phyloP scores from a whole-genome alignment of 2,329 filamentous ascomycete species.

The Diaporthe caulivora region DNA sequence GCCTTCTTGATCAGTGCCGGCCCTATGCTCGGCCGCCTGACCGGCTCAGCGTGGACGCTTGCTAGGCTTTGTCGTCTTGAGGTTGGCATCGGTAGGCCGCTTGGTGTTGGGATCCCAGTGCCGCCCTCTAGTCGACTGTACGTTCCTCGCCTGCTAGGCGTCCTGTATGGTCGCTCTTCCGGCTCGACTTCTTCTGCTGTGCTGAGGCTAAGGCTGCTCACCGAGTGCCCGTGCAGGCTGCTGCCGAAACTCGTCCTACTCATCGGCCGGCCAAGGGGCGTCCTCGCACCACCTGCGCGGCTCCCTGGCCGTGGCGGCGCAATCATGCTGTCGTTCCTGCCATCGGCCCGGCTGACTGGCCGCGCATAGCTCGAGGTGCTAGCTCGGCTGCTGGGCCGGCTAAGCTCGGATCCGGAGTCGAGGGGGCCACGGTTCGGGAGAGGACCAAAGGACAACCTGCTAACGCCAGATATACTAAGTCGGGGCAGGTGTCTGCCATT shows the following conservation, averaged over 20 bases:
- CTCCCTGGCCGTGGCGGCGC: constrained; percentile 72
- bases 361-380: constrained; percentile 69
- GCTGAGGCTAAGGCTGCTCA: constrained; percentile 65
- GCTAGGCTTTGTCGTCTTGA: constrained; percentile 57
- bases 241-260: constrained; percentile 76
- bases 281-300: constrained; percentile 70
- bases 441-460: constrained; percentile 69
- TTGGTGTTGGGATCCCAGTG: constrained; percentile 58
- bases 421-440: constrained; percentile 67
- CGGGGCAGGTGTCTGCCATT: constrained; percentile 64
- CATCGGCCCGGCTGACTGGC: constrained; percentile 65
- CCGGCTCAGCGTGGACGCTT: constrained; percentile 21
- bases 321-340: constrained; percentile 53
- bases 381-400: constrained; percentile 80
- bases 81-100: constrained; percentile 61
- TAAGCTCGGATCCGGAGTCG: constrained; percentile 57
- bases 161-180: constrained; percentile 53
- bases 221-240: constrained; percentile 69
- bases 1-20: constrained; percentile 37
- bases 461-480: constrained; percentile 72
- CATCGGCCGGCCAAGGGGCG: constrained; percentile 74
- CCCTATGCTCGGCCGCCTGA: constrained; percentile 35
- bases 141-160: constrained; percentile 68
- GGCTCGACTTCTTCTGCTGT: constrained; percentile 62
- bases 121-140: constrained; percentile 61